These are phyloP conservation scores for Terfezia claveryi DNA, from an alignment of 495 filamentous ascomycete genomes.

Conservation along the genomic window DNA sequence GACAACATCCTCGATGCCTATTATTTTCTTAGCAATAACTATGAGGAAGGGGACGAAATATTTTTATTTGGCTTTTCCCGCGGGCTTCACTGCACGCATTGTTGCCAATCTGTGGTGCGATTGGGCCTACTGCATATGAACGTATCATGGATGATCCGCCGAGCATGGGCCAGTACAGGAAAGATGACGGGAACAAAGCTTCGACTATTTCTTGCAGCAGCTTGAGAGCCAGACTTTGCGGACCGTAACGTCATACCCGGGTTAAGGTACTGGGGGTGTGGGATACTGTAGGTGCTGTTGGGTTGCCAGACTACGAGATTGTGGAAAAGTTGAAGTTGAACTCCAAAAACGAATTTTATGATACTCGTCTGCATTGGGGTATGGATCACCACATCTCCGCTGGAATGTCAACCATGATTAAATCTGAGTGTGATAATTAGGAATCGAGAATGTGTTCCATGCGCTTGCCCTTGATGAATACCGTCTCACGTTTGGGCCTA, in stretches of 20 bases:
- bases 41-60: slow-evolving; percentile 43
- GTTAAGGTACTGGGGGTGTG: slow-evolving; percentile 35
- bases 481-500: slow-evolving; percentile 39
- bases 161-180: slow-evolving; percentile 10
- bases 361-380: neutral
- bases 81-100: slow-evolving; percentile 46
- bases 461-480: slow-evolving; percentile 52
- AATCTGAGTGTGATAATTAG: slow-evolving; percentile 2
- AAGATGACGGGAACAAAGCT: neutral
- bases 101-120: slow-evolving; percentile 31
- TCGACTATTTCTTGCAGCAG: neutral
- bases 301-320: slow-evolving; percentile 22
- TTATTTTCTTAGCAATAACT: slow-evolving; percentile 44
- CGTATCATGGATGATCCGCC: slow-evolving; percentile 1
- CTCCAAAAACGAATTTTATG: slow-evolving; percentile 7
- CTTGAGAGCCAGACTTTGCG: neutral
- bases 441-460: slow-evolving; percentile 48
- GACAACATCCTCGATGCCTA: slow-evolving; percentile 46
- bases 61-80: slow-evolving; percentile 50
- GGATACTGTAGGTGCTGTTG: slow-evolving; percentile 39
- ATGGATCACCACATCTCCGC: neutral
- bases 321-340: neutral
- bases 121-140: slow-evolving; percentile 22
- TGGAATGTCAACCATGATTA: slow-evolving; percentile 1
- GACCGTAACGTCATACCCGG: slow-evolving; percentile 6